Conservation (phyloP, 495 filamentous ascomycete species). For the Hypoxylon subgilvum region DNA sequence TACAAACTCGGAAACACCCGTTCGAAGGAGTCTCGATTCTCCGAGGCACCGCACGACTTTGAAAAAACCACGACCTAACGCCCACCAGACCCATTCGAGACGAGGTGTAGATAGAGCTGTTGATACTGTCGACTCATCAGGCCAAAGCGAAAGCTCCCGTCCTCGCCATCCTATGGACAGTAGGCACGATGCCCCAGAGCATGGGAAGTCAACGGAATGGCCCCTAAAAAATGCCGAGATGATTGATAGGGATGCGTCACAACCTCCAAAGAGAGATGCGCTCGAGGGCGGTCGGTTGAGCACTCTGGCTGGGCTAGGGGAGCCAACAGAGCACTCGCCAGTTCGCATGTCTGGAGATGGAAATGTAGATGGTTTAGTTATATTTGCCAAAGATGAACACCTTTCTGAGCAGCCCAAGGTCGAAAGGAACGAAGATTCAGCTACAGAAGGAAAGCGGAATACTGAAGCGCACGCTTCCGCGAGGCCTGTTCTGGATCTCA, state of each 20-base stretch:
- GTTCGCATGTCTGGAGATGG: no score
- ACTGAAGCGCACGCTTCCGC: no score
- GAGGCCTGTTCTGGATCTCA: not conserved
- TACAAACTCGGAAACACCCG: not conserved
- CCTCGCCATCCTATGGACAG: not conserved
- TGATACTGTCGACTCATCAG: not conserved
- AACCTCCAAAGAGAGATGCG: not conserved
- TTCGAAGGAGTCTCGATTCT: not conserved
- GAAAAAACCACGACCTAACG: not conserved
- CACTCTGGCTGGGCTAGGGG: no score
- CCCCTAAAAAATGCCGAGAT: not conserved
- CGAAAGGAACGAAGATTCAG: not conserved
- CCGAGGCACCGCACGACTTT: not conserved
- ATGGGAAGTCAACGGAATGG: not conserved
- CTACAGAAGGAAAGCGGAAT: not conserved
- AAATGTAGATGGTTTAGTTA: no score
- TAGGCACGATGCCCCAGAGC: not conserved
- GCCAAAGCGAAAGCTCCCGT: not conserved
- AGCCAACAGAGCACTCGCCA: no score
- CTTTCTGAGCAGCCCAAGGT: not conserved
- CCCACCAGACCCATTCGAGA: not conserved
- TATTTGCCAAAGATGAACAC: no score
- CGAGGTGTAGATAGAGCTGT: not conserved
- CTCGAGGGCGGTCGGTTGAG: no score
- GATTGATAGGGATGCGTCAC: not conserved